These are phyloP conservation scores for Ustilago shanxiensis DNA, from an alignment of 1,284 basidiomycete species.

Conservation along the genomic window DNA sequence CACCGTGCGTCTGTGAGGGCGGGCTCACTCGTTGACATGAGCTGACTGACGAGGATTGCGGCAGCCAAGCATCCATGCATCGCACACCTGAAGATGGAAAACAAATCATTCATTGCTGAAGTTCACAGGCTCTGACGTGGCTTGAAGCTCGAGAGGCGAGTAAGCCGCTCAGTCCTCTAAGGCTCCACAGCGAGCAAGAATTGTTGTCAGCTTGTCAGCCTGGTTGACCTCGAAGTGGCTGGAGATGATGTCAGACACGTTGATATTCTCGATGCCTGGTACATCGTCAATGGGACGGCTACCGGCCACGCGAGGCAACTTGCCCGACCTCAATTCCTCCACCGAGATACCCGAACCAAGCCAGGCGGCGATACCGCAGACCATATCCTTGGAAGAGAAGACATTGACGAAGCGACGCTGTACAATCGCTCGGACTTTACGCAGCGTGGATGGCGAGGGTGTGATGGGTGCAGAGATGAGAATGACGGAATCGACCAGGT, in stretches of 20 bases:
- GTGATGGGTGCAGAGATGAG: slow-evolving; percentile 71
- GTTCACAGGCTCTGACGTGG: too few species aligned
- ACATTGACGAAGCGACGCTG: slow-evolving; percentile 73
- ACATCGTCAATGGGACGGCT: slow-evolving; percentile 48
- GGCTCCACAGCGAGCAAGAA: slow-evolving; percentile 46
- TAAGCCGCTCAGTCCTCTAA: slow-evolving; percentile 28
- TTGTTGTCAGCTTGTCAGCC: slow-evolving; percentile 20
- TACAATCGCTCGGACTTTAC: slow-evolving; percentile 71
- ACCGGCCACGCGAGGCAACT: slow-evolving; percentile 52
- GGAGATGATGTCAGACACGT: slow-evolving; percentile 58
- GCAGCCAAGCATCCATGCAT: too few species aligned
- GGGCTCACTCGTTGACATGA: too few species aligned
- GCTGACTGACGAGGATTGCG: too few species aligned
- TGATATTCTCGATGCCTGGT: slow-evolving; percentile 60
- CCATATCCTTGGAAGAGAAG: slow-evolving; percentile 72
- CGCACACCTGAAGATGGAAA: too few species aligned
- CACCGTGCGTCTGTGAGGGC: too few species aligned
- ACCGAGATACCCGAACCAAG: slow-evolving; percentile 69
- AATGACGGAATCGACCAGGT: slow-evolving; percentile 74
- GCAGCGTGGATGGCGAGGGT: slow-evolving; percentile 72
- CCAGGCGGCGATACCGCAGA: slow-evolving; percentile 73
- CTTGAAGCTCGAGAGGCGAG: too few species aligned
- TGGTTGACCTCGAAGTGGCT: slow-evolving; percentile 61
- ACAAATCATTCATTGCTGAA: too few species aligned
- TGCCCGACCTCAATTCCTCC: slow-evolving; percentile 72